phyloP scores from a whole-genome alignment of 2,329 filamentous ascomycete species.

The Scleromitrula shiraiana region DNA sequence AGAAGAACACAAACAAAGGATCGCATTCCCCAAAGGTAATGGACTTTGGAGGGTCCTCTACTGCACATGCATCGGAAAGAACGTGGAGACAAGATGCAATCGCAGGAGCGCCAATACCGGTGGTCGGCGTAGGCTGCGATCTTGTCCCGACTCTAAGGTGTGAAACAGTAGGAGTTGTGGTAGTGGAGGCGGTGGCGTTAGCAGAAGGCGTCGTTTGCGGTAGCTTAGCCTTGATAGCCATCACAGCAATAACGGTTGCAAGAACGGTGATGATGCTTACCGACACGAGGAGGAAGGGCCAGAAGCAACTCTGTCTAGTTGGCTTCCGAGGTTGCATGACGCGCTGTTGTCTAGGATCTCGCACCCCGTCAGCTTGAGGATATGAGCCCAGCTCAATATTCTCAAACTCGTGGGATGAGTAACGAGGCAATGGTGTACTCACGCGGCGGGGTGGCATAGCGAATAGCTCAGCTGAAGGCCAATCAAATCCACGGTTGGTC shows the following conservation, averaged over 20 bases:
- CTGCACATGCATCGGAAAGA: background rate
- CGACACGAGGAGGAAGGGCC: background rate
- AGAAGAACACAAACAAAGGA: background rate
- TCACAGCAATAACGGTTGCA: background rate
- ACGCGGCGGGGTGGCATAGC: too few species aligned
- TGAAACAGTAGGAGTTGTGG: too few species aligned
- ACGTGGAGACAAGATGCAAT: slow-evolving; percentile 1
- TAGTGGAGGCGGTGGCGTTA: too few species aligned
- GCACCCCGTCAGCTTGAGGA: background rate
- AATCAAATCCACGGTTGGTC: too few species aligned
- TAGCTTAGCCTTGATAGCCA: background rate
- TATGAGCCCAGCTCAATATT: background rate
- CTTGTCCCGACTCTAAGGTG: background rate
- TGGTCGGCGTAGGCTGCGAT: background rate
- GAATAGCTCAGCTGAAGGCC: too few species aligned
- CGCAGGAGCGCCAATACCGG: background rate
- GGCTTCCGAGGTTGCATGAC: background rate
- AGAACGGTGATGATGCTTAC: background rate
- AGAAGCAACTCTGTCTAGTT: background rate
- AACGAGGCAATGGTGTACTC: background rate
- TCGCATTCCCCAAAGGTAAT: slow-evolving; percentile 1
- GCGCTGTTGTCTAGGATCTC: too few species aligned
- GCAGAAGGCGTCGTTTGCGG: background rate
- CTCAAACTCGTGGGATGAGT: background rate
- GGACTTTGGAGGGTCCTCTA: background rate